phyloP scores from a whole-genome alignment of 208 protist species.

The Vickermania spadyakhi region DNA sequence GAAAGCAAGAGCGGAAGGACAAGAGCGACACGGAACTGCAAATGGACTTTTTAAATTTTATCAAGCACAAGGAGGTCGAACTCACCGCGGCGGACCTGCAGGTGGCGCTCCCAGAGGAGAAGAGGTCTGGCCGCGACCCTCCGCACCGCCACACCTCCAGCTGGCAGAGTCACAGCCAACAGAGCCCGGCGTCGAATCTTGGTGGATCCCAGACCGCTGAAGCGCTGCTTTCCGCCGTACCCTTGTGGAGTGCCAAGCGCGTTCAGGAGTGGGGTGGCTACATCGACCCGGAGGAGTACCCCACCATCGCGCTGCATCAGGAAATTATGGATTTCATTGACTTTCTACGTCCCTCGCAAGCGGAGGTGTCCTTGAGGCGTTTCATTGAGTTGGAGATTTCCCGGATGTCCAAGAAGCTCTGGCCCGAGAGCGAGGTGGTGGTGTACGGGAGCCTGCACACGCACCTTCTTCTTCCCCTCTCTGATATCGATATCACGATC shows the following conservation, averaged over 20 bases:
- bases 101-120: too few species aligned
- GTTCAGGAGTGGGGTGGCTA: constrained; percentile 33
- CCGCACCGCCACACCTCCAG: too few species aligned
- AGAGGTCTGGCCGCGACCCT: too few species aligned
- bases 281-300: constrained; percentile 14
- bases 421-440: constrained; percentile 59
- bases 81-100: background rate
- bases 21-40: constrained; percentile 21
- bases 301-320: constrained; percentile 69
- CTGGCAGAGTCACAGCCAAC: too few species aligned
- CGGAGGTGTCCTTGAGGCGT: constrained; percentile 73
- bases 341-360: constrained; percentile 61
- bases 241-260: constrained; percentile 23
- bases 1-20: background rate
- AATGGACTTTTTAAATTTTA: constrained; percentile 49
- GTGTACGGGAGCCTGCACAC: constrained; percentile 87
- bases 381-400: constrained; percentile 51
- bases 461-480: constrained; percentile 75
- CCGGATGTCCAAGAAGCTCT: constrained; percentile 47
- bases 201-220: background rate
- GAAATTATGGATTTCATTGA: constrained; percentile 78
- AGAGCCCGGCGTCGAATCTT: too few species aligned
- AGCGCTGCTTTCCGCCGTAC: constrained; percentile 3
- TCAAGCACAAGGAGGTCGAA: background rate
- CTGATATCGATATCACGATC: constrained; percentile 80